Percentiles rank a stretch among this genome's conserved stretches.
Conservation (phyloP, 2,329 filamentous ascomycete species). For the Cercospora beticola region DNA sequence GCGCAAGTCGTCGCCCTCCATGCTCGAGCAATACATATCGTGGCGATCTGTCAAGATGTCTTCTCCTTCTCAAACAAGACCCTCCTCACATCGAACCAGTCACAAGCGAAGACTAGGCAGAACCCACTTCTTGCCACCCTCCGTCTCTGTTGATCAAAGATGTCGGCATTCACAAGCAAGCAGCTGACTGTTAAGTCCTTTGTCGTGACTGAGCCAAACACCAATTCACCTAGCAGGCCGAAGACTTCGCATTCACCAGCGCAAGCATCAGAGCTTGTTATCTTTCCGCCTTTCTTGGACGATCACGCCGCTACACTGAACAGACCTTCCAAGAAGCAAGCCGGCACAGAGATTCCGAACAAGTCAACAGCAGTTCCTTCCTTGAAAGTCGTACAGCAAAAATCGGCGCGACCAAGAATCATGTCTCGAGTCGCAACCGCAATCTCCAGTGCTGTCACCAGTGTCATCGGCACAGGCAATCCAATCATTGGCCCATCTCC, state of each 20-base stretch:
- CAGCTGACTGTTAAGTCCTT: neutral
- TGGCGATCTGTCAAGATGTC: neutral
- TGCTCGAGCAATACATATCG: neutral
- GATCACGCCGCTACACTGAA: neutral
- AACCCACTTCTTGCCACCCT: neutral
- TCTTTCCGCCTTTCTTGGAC: neutral
- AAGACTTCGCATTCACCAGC: neutral
- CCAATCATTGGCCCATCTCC: conserved; percentile 2
- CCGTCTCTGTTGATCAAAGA: conserved; percentile 4
- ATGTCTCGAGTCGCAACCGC: neutral
- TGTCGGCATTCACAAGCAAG: neutral
- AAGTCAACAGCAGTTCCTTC: neutral
- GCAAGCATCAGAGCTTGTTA: neutral
- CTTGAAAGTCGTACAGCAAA: neutral
- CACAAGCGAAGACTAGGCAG: neutral
- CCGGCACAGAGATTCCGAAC: neutral
- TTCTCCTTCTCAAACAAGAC: neutral
- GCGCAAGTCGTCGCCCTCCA: neutral
- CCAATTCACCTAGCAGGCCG: neutral
- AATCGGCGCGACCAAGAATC: neutral
- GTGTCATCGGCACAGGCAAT: neutral
- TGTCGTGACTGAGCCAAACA: neutral
- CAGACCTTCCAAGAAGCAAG: neutral
- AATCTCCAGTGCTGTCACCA: neutral
- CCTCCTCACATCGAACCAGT: neutral